phyloP scores from a whole-genome alignment of 257 asterid species.

The Ilex aquifolium region DNA sequence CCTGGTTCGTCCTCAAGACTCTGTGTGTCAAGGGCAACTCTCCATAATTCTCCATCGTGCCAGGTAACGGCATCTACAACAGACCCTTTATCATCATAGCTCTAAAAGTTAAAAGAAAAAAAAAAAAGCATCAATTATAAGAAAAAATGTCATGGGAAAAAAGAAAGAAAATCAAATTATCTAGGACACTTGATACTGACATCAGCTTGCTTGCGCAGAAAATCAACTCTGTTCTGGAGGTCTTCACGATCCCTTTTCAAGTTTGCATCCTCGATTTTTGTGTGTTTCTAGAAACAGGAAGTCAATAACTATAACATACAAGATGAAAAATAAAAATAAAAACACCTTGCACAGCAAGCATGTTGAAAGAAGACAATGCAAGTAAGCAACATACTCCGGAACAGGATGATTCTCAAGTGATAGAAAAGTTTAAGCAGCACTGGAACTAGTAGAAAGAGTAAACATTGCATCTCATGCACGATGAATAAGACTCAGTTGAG shows the following conservation, averaged over 20 bases:
- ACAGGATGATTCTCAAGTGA: too few relatives aligned
- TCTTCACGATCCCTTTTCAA: conserved; percentile 74
- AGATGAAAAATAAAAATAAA: not conserved
- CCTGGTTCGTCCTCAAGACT: conserved; percentile 77
- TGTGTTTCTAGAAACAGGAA: conserved; percentile 48
- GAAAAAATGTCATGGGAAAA: conserved; percentile 13
- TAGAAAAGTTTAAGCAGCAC: too few relatives aligned
- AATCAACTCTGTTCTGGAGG: conserved; percentile 83
- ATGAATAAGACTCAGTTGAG: too few relatives aligned
- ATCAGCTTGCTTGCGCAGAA: conserved; percentile 87
- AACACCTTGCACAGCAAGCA: conserved; percentile 6
- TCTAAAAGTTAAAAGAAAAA: conserved; percentile 26
- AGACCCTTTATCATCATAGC: conserved; percentile 94
- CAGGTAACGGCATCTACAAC: conserved; percentile 95
- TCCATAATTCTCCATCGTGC: conserved; percentile 96
- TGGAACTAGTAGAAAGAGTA: too few relatives aligned
- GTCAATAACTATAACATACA: conserved; percentile 1
- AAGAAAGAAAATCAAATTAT: conserved; percentile 11
- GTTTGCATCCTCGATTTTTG: conserved; percentile 52
- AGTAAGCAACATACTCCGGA: too few relatives aligned
- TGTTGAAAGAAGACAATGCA: too few relatives aligned
- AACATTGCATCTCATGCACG: too few relatives aligned
- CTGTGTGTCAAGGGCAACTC: conserved; percentile 96
- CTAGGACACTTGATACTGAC: conserved; percentile 27
- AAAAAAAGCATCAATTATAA: conserved; percentile 16